Evolutionary conservation across 345 rosid species (phyloP).

Genomic region (Cardiospermum halicacabum): DNA sequence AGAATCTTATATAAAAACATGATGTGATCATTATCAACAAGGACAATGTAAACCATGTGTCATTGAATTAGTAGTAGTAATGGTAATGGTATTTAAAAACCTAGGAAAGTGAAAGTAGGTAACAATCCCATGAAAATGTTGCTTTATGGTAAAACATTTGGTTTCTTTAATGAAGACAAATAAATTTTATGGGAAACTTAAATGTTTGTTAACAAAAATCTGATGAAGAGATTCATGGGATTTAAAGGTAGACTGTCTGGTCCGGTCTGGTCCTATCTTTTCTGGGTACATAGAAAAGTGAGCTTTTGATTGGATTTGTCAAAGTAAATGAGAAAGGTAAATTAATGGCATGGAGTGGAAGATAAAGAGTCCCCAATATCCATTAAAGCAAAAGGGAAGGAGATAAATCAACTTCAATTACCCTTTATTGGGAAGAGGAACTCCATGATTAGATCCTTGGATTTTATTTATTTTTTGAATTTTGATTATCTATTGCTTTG

Average conservation of each 20-base stretch:
- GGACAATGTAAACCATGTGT: too few relatives aligned
- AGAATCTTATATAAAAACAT: too few relatives aligned
- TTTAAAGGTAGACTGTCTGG: too few relatives aligned
- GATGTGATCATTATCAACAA: too few relatives aligned
- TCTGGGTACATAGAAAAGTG: slow-evolving; percentile 12
- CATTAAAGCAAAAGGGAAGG: slow-evolving; percentile 21
- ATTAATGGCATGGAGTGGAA: slow-evolving; percentile 8
- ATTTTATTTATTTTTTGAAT: slow-evolving; percentile 8
- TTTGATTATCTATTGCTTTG: too few relatives aligned
- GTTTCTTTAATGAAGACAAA: background rate
- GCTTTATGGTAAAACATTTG: background rate
- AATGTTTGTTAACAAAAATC: slow-evolving; percentile 16
- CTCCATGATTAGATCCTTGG: background rate
- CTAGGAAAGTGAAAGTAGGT: background rate
- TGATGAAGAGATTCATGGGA: slow-evolving; percentile 35
- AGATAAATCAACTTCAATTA: background rate
- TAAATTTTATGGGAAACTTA: slow-evolving; percentile 9
- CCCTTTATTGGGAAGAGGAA: slow-evolving; percentile 23
- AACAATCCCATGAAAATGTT: background rate
- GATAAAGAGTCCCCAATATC: slow-evolving; percentile 1
- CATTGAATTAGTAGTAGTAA: too few relatives aligned
- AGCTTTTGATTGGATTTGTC: slow-evolving; percentile 37
- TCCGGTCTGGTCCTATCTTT: slow-evolving; percentile 27
- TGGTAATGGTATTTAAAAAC: too few relatives aligned
- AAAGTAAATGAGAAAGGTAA: slow-evolving; percentile 9